Conservation (phyloP, 108 stramenopile genomes). For the Conticribra weissflogii region DNA sequence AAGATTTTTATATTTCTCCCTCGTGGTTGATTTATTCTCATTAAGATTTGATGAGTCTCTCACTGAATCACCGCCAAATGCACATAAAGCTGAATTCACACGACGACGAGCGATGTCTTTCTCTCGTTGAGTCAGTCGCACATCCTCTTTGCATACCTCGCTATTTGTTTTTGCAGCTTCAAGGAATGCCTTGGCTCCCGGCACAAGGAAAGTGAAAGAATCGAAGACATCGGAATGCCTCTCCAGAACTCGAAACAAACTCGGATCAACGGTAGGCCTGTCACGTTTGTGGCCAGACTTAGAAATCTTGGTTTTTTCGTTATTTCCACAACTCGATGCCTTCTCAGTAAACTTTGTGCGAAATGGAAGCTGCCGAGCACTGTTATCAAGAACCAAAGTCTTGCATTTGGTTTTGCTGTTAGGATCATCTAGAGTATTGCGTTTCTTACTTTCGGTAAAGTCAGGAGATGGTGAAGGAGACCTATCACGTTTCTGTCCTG, state of each 20-base stretch:
- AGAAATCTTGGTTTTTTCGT: not conserved
- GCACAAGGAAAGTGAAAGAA: conserved; percentile 69
- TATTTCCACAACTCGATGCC: not conserved
- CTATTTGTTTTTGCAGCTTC: conserved; percentile 17
- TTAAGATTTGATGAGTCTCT: not conserved
- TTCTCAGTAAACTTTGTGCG: conserved; percentile 1
- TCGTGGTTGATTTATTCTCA: conserved; percentile 6
- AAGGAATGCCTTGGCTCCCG: conserved; percentile 63
- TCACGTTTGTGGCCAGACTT: not conserved
- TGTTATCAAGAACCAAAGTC: conserved; percentile 16
- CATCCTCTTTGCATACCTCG: not conserved
- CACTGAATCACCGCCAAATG: conserved; percentile 71
- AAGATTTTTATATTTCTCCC: conserved; percentile 60
- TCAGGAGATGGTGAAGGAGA: not conserved
- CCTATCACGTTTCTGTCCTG: conserved; percentile 2
- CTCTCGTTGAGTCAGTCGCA: conserved; percentile 1
- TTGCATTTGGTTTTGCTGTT: not conserved
- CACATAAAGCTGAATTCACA: conserved; percentile 74
- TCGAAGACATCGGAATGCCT: conserved; percentile 50
- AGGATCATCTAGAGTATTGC: not conserved
- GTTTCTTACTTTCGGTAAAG: not conserved
- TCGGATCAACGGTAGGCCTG: conserved; percentile 38
- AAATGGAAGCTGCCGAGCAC: conserved; percentile 17
- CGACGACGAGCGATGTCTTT: conserved; percentile 59
- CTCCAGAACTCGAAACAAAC: conserved; percentile 55